These are phyloP conservation scores for Ephemerocybe angulata DNA, from an alignment of 768 basidiomycete species.

Conservation along the genomic window DNA sequence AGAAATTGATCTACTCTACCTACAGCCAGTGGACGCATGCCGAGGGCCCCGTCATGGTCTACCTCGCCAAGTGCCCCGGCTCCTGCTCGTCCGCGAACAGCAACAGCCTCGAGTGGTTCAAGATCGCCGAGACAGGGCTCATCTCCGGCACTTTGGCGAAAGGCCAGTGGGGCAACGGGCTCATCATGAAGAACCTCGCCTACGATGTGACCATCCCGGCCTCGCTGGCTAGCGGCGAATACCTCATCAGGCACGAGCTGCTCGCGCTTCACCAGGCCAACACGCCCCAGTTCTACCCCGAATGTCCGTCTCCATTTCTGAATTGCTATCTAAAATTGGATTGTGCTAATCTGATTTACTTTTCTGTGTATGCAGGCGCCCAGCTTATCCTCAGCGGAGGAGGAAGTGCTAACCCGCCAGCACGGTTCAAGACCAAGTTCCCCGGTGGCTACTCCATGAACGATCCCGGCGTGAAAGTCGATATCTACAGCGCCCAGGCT, in stretches of 20 bases:
- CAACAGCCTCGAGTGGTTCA: slow-evolving; percentile 34
- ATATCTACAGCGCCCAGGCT: slow-evolving; percentile 34
- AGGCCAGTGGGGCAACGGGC: slow-evolving; percentile 28
- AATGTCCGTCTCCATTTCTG: slow-evolving; percentile 23
- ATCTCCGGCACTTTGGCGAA: slow-evolving; percentile 30
- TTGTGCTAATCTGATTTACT: no score
- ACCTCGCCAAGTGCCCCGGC: slow-evolving; percentile 34
- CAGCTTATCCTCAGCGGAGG: slow-evolving; percentile 36
- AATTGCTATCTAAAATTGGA: neutral
- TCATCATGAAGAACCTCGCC: slow-evolving; percentile 24
- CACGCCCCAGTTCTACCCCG: slow-evolving; percentile 39
- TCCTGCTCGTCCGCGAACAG: slow-evolving; percentile 30
- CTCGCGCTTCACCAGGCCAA: slow-evolving; percentile 37
- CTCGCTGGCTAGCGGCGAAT: slow-evolving; percentile 30
- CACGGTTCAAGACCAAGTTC: slow-evolving; percentile 31
- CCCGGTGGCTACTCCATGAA: slow-evolving; percentile 33
- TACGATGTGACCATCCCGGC: slow-evolving; percentile 33
- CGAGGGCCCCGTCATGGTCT: slow-evolving; percentile 35
- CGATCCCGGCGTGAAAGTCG: slow-evolving; percentile 34
- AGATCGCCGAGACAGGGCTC: slow-evolving; percentile 32
- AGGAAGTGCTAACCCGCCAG: slow-evolving; percentile 30
- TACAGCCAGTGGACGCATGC: slow-evolving; percentile 32
- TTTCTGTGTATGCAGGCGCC: slow-evolving; percentile 22
- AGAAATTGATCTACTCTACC: neutral
- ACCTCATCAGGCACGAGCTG: slow-evolving; percentile 37